phyloP scores from a whole-genome alignment of 2,329 filamentous ascomycete species.

The Pestalotiopsis sp. region DNA sequence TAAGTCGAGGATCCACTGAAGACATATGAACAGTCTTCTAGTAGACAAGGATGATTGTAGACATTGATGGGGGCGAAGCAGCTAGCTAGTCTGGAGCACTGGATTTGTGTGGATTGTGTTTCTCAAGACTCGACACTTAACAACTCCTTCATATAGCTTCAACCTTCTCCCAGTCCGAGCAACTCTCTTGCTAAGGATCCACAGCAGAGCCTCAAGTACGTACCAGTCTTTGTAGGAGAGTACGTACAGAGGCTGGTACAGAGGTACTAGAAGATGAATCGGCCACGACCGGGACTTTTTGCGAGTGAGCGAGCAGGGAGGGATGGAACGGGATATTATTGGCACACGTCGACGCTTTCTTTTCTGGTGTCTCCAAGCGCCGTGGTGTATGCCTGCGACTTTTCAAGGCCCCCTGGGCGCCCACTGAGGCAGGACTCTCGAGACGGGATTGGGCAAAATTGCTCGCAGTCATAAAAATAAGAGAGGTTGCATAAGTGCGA shows the following conservation, averaged over 20 bases:
- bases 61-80: not conserved
- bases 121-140: conserved; percentile 1
- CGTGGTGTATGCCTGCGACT: not conserved
- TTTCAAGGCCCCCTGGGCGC: not conserved
- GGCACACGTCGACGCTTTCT: not conserved
- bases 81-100: not conserved
- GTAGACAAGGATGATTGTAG: not conserved
- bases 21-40: not conserved
- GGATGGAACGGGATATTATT: not conserved
- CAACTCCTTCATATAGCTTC: not conserved
- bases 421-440: not conserved
- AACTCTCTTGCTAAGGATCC: not conserved
- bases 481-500: not conserved
- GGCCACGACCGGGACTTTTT: not conserved
- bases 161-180: not conserved
- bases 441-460: not conserved
- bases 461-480: not conserved
- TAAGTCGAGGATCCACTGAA: not conserved
- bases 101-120: not conserved
- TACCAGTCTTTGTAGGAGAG: not conserved
- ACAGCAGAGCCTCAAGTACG: conserved; percentile 8
- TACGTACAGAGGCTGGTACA: not conserved
- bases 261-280: not conserved
- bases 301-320: not conserved
- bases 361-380: not conserved